Percentiles rank a stretch among this genome's conserved stretches.
phyloP scores from a whole-genome alignment of 208 protist species.

The Perkinsela sp. region DNA sequence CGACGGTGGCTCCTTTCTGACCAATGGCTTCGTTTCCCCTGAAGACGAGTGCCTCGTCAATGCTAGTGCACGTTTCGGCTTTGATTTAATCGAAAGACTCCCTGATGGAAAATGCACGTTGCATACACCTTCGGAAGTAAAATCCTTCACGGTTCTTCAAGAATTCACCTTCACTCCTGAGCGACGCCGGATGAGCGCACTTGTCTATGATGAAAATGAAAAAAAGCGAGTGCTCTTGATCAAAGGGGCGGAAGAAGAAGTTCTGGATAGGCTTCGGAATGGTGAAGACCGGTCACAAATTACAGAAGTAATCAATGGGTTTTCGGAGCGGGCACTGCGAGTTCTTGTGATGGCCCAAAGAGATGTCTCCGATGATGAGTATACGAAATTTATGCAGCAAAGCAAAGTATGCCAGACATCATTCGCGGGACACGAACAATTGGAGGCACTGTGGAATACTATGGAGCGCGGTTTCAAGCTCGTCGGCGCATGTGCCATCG shows the following conservation, averaged over 20 bases:
- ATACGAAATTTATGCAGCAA: slow-evolving; percentile 11
- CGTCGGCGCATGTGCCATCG: slow-evolving; percentile 77
- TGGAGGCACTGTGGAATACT: slow-evolving; percentile 13
- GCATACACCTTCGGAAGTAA: not conserved
- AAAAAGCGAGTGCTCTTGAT: slow-evolving; percentile 18
- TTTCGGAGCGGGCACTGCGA: slow-evolving; percentile 16
- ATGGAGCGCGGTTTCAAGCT: slow-evolving; percentile 58
- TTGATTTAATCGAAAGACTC: slow-evolving; percentile 5
- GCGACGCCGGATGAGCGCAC: slow-evolving; percentile 46
- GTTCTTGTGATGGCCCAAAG: slow-evolving; percentile 33
- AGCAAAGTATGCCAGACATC: slow-evolving; percentile 10
- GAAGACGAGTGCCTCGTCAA: slow-evolving; percentile 72
- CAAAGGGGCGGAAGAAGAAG: slow-evolving; percentile 61
- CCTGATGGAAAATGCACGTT: slow-evolving; percentile 5
- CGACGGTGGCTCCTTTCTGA: slow-evolving; percentile 21
- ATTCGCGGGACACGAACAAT: slow-evolving; percentile 10
- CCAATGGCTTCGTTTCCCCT: slow-evolving; percentile 76
- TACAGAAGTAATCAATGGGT: slow-evolving; percentile 1
- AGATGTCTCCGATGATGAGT: slow-evolving; percentile 12
- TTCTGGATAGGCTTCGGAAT: slow-evolving; percentile 9
- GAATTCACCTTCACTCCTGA: slow-evolving; percentile 53
- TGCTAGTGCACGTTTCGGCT: slow-evolving; percentile 20
- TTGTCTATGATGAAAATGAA: slow-evolving; percentile 15
- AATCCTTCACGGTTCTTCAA: slow-evolving; percentile 30
- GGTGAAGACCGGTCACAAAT: slow-evolving; percentile 2